These are phyloP conservation scores for Cladochytrium replicatum DNA, from an alignment of 192 early-diverging fungal genomes.

Conservation along the genomic window DNA sequence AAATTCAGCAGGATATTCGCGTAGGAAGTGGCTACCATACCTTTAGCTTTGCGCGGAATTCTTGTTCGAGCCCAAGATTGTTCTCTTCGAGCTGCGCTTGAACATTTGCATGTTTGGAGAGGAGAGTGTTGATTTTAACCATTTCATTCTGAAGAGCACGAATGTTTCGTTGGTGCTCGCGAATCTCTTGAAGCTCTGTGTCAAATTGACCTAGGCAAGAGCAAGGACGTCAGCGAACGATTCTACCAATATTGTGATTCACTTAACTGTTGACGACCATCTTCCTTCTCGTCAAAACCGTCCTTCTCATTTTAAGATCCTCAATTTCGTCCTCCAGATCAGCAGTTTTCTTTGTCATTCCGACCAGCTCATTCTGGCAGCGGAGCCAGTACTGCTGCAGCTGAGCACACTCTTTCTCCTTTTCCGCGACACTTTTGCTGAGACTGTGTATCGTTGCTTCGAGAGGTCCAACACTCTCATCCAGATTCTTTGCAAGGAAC, in stretches of 20 bases:
- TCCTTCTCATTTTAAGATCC: slow-evolving; percentile 43
- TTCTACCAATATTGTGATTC: not conserved
- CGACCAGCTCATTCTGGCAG: slow-evolving; percentile 49
- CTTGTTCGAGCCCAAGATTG: slow-evolving; percentile 48
- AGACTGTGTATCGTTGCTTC: slow-evolving; percentile 58
- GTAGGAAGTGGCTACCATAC: slow-evolving; percentile 9
- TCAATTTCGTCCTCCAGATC: slow-evolving; percentile 39
- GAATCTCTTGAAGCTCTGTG: slow-evolving; percentile 43
- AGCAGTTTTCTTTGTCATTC: slow-evolving; percentile 30
- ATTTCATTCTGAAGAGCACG: slow-evolving; percentile 46
- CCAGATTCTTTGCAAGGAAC: slow-evolving; percentile 33
- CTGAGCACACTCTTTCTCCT: slow-evolving; percentile 45
- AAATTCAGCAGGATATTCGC: not conserved
- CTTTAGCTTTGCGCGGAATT: slow-evolving; percentile 45
- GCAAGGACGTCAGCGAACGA: not conserved
- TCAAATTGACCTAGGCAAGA: slow-evolving; percentile 30
- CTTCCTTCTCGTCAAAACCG: slow-evolving; percentile 46
- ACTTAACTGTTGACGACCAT: slow-evolving; percentile 47
- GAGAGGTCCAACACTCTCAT: slow-evolving; percentile 45
- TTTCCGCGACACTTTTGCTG: slow-evolving; percentile 32
- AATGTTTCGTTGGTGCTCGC: slow-evolving; percentile 43
- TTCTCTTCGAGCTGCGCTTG: slow-evolving; percentile 44
- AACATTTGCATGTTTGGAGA: slow-evolving; percentile 36
- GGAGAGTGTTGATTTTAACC: slow-evolving; percentile 52
- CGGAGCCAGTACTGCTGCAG: slow-evolving; percentile 50